Percentiles rank a stretch among this genome's conserved stretches.
Evolutionary conservation across 495 filamentous ascomycete species (phyloP).

Genomic region (Daldinia bambusicola): DNA sequence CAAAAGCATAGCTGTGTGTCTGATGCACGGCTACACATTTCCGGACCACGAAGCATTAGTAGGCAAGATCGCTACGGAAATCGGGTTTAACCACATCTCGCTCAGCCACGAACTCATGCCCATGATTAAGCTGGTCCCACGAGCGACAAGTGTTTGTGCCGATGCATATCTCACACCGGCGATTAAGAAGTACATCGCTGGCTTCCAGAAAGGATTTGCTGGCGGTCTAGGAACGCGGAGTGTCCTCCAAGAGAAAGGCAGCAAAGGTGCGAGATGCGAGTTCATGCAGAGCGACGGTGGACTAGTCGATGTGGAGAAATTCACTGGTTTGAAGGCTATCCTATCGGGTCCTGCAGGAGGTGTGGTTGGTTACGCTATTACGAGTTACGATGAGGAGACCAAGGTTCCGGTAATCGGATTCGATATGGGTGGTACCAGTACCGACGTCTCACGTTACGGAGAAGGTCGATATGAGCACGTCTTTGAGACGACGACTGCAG

Average conservation of each 20-base stretch:
- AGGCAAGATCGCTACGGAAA: conserved; percentile 71
- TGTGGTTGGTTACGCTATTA: conserved; percentile 93
- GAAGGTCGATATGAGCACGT: conserved; percentile 93
- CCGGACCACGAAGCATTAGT: conserved; percentile 77
- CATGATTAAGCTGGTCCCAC: conserved; percentile 90
- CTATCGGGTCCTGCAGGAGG: conserved; percentile 84
- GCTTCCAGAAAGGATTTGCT: conserved; percentile 80
- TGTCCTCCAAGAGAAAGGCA: conserved; percentile 66
- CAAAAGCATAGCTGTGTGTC: conserved; percentile 76
- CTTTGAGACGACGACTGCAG: conserved; percentile 96
- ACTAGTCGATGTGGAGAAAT: conserved; percentile 77
- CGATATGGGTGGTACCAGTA: conserved; percentile 94
- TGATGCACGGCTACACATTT: conserved; percentile 86
- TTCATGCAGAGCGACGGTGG: conserved; percentile 91
- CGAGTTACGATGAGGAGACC: conserved; percentile 86
- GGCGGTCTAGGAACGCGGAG: conserved; percentile 75
- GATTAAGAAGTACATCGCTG: conserved; percentile 93
- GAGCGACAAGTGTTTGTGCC: conserved; percentile 91
- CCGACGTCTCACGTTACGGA: conserved; percentile 93
- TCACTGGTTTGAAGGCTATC: conserved; percentile 80
- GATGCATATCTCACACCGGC: conserved; percentile 97
- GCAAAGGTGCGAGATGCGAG: conserved; percentile 73
- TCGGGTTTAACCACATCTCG: conserved; percentile 80
- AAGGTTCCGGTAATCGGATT: conserved; percentile 95
- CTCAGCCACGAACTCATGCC: conserved; percentile 85